phyloP scores from a whole-genome alignment of 371 early-diverging fungal genomes.

The Mortierella sp. region DNA sequence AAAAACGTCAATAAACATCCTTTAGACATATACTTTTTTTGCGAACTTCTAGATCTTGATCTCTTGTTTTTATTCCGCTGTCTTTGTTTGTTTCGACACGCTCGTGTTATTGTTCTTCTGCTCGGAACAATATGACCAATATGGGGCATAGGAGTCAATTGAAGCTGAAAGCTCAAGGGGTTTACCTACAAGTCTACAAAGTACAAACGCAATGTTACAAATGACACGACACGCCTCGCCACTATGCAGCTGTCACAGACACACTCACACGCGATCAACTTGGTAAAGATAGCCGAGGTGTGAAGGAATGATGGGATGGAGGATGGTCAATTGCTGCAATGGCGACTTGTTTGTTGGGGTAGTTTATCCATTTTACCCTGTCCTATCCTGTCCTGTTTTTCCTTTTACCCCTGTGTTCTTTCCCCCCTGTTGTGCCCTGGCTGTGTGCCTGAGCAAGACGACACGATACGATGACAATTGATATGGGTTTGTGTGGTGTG shows the following conservation, averaged over 20 bases:
- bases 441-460: slow-evolving; percentile 5
- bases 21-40: background rate
- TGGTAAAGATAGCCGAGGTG: background rate
- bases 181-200: background rate
- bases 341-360: background rate
- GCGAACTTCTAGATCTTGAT: background rate
- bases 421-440: background rate
- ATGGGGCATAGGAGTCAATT: too few relatives aligned
- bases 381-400: background rate
- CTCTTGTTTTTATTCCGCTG: background rate
- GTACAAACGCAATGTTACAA: background rate
- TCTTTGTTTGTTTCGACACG: background rate
- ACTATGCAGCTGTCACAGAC: background rate
- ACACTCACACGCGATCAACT: background rate
- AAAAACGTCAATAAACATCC: slow-evolving; percentile 1
- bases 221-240: background rate
- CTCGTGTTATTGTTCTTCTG: background rate
- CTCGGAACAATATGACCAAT: too few relatives aligned
- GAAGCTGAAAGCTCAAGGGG: background rate
- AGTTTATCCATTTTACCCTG: slow-evolving; percentile 11
- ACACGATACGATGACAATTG: background rate
- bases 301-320: background rate
- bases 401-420: background rate
- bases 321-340: background rate
- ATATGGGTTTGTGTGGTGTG: background rate